Evolutionary conservation across 2,329 filamentous ascomycete species (phyloP), one percentile per base, ranked within the genome.

Genomic region (Neopestalotiopsis sp.): DNA sequence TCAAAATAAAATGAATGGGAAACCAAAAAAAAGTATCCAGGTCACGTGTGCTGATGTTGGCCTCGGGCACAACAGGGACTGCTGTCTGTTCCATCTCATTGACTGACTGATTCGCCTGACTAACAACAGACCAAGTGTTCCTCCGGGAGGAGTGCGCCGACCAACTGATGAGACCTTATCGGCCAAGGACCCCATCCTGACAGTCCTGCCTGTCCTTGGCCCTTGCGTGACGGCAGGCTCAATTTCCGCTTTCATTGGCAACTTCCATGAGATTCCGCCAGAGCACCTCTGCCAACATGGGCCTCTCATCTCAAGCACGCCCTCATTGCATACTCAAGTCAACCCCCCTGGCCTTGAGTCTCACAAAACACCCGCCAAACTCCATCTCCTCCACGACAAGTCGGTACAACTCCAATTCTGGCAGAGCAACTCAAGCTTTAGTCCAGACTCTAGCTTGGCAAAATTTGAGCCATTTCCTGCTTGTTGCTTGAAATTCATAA

Each of bases 351-450:
- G 45, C 45, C 20, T 45, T 24, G 52, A 59, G 34, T 45, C 32
- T 56, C 65, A 56, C 65, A 67, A 60, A n/a, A 52, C 65, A 13
- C 52, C 65, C 56, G 14, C 34, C 34, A 17, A 60, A 59, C 32
- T 59, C 52, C 52, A 58, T 38, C 24, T n/a, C 24, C 32, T 40
- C 34, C 30, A 60, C 56, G 34, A 38, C 24, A 13, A 9, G 30
- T 56, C 34, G 28, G 58, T 58, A 67, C n/a, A 67, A 67, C 66
- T 63, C 58, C 66, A 32, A 34, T 49, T 10, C 56, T 24, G 34
- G 40, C 49, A 24, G 20, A 13, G 28, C 38, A 67, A 62, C 57
- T 67, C 34, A 59, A 13, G 24, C 20, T 32, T 34, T 49, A 61
- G 66, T 62, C 56, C 28, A 67, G 56, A 67, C 20, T 34, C 34